These are phyloP conservation scores for Tetragonia tetragonoides DNA, from an alignment of 148 eudicot species.

Conservation along the genomic window DNA sequence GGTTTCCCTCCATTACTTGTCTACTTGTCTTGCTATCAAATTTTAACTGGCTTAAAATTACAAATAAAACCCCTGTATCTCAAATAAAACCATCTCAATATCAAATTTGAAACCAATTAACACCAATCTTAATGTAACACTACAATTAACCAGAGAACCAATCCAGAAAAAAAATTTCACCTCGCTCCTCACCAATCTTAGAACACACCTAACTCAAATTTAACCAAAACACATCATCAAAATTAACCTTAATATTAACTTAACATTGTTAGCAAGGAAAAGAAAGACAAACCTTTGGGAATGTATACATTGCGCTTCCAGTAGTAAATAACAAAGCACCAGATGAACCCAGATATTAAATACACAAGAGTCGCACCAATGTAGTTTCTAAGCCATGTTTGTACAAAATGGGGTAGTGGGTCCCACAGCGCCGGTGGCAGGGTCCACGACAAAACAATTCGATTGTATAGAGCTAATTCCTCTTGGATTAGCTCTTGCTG, in stretches of 20 bases:
- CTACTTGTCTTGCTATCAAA: too few relatives aligned
- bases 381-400: constrained; percentile 81
- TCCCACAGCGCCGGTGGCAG: constrained; percentile 54
- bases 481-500: not conserved
- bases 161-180: not conserved
- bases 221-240: not conserved
- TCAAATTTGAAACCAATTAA: not conserved
- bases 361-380: constrained; percentile 60
- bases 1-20: too few relatives aligned
- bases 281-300: constrained; percentile 64
- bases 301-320: constrained; percentile 68
- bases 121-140: not conserved
- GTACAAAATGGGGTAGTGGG: constrained; percentile 66
- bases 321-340: constrained; percentile 89
- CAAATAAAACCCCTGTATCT: too few relatives aligned
- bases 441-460: constrained; percentile 49
- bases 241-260: too few relatives aligned
- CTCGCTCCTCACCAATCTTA: not conserved
- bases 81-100: not conserved
- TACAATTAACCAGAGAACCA: too few relatives aligned
- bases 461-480: constrained; percentile 58
- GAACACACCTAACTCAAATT: too few relatives aligned
- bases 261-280: not conserved
- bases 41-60: too few relatives aligned
- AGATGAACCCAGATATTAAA: constrained; percentile 63